Percentiles rank a stretch among this genome's conserved stretches.
phyloP scores from a whole-genome alignment of 148 eudicot species.

The Cornus suecica region DNA sequence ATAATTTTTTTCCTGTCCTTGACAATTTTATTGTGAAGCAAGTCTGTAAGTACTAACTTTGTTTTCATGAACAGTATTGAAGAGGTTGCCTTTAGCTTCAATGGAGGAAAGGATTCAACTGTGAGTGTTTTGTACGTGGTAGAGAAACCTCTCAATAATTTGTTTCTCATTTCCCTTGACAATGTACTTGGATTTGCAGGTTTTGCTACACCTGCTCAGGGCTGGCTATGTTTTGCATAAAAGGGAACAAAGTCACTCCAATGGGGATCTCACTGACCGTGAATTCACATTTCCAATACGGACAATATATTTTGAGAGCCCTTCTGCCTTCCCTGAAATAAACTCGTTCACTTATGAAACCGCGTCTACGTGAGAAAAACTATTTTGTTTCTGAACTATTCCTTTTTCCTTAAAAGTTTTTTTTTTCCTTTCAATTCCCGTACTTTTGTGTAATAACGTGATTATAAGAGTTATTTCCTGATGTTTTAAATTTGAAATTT shows the following conservation, averaged over 20 bases:
- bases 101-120: constrained; percentile 99
- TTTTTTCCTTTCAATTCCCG: not conserved
- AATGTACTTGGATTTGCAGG: constrained; percentile 39
- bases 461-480: constrained; percentile 3
- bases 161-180: constrained; percentile 1
- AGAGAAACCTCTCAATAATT: not conserved
- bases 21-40: not conserved
- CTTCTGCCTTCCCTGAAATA: constrained; percentile 80
- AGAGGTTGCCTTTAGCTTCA: constrained; percentile 97
- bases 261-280: constrained; percentile 34
- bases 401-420: not conserved
- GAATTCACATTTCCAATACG: constrained; percentile 63
- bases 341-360: constrained; percentile 90
- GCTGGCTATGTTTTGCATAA: constrained; percentile 80
- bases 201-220: constrained; percentile 85
- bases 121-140: constrained; percentile 44
- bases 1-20: constrained; percentile 2
- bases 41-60: constrained; percentile 10
- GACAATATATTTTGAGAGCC: constrained; percentile 89
- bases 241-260: constrained; percentile 28
- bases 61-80: constrained; percentile 55
- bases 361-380: constrained; percentile 56
- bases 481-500: not conserved
- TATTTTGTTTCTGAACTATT: constrained; percentile 5
- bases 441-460: not conserved